Percentiles rank a stretch among this genome's conserved stretches.
Evolutionary conservation across 257 asterid species (phyloP).

Genomic region (Solanum chmielewskii): DNA sequence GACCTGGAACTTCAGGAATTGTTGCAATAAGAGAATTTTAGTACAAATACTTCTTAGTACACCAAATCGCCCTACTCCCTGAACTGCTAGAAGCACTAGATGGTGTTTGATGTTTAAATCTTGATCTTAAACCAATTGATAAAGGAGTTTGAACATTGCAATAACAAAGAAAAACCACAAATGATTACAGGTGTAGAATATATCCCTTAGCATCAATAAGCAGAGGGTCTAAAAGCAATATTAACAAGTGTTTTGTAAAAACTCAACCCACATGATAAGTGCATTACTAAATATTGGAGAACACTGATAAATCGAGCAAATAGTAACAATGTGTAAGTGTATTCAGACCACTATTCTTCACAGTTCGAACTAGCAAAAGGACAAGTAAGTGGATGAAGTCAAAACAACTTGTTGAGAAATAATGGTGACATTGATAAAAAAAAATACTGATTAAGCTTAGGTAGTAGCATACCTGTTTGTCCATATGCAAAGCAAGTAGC

Average conservation of each 20-base stretch:
- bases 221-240: neutral
- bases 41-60: neutral
- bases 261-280: neutral
- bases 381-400: neutral
- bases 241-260: neutral
- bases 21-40: neutral
- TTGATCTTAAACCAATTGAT: neutral
- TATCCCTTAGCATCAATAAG: neutral
- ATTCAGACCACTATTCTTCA: neutral
- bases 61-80: neutral
- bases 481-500: slow-evolving; percentile 57
- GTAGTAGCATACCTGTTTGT: slow-evolving; percentile 57
- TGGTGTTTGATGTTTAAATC: neutral
- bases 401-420: neutral
- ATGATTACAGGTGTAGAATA: neutral
- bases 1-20: neutral
- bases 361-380: neutral
- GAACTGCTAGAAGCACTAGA: neutral
- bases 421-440: neutral
- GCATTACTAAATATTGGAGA: neutral
- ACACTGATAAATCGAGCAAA: neutral
- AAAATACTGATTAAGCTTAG: neutral
- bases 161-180: neutral
- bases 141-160: neutral
- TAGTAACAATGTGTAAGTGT: neutral